Conservation (phyloP, 306 rosid genomes). For the Canavalia gladiata region DNA sequence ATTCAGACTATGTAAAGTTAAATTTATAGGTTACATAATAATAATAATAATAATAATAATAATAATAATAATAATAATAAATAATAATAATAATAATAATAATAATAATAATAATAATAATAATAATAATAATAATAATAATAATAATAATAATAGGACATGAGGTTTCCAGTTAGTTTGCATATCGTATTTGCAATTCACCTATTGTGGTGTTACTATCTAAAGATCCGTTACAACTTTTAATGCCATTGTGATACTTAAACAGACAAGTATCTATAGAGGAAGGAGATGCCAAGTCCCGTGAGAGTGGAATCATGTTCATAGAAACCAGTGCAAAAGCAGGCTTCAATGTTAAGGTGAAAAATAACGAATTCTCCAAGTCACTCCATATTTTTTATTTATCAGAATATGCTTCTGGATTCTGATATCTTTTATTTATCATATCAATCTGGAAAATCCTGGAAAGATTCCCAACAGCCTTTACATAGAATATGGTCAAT, state of each 20-base stretch:
- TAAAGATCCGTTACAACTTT: not conserved
- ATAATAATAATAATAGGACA: too few species aligned
- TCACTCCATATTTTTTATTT: not conserved
- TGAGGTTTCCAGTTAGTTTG: not conserved
- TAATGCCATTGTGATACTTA: conserved; percentile 10
- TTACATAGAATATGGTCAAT: conserved; percentile 5
- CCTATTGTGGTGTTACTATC: not conserved
- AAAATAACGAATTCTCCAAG: not conserved
- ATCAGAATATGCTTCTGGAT: conserved; percentile 30
- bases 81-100: too few species aligned
- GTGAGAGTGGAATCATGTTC: conserved; percentile 4
- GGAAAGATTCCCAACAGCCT: not conserved
- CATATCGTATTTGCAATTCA: not conserved
- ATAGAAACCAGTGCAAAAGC: conserved; percentile 27
- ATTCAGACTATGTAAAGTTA: not conserved
- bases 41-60: not conserved
- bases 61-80: too few species aligned
- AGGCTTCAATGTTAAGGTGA: conserved; percentile 19
- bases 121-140: too few species aligned
- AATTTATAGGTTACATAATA: not conserved
- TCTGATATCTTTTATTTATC: not conserved
- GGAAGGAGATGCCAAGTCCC: conserved; percentile 17
- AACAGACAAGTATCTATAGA: conserved; percentile 6
- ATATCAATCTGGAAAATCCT: conserved; percentile 17
- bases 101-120: too few species aligned